Base-by-base conservation (phyloP, 2,329 filamentous ascomycete genomes). In the Beauveria bassiana region DNA sequence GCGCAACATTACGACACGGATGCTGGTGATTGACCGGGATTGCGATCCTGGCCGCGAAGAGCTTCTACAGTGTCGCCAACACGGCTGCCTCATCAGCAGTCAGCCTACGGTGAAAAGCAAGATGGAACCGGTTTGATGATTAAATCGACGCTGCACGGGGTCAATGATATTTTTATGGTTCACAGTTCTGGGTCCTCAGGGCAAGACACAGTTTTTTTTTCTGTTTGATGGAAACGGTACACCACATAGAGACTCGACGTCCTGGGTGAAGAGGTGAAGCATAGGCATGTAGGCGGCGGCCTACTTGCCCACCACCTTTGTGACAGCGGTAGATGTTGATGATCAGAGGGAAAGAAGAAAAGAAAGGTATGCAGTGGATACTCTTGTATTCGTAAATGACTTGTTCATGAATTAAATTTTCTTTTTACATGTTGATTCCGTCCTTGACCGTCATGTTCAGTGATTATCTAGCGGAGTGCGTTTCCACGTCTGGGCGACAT, bases 311-410 rank as follows among this genome's bases (percentile, higher is more conserved):
- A 12, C n/a, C 12, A 28, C n/a, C 34, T 24, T n/a, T 5, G 24
- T 26, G 24, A 51, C 18, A 31, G 46, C 20, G 34, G 38, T 18
- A 22, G 58, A 53, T 52, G 42, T 54, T 46, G 47, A 31, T 46
- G 40, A 40, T 20, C 34, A 22, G 26, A 42, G 31, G 26, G 12
- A 14, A 34, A 42, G 28, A 24, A 55, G 26, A 49, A 54, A 49
- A 24, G 12, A 38, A 34, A 20, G 47, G 38, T 28, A 50, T 20
- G 38, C 22, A 22, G 51, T 46, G 22, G 42, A 61, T 55, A 55
- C 59, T 40, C 26, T 54, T 62, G 61, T 62, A 62, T 62, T 62
- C 61, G 53, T 62, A 62, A 31, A 62, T 59, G 53, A 47, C 47
- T 62, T 16, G 45, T 38, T 58, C 53, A 62, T 62, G 54, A 62